phyloP scores from a whole-genome alignment of 345 rosid genomes.

The Melaleuca alternifolia region DNA sequence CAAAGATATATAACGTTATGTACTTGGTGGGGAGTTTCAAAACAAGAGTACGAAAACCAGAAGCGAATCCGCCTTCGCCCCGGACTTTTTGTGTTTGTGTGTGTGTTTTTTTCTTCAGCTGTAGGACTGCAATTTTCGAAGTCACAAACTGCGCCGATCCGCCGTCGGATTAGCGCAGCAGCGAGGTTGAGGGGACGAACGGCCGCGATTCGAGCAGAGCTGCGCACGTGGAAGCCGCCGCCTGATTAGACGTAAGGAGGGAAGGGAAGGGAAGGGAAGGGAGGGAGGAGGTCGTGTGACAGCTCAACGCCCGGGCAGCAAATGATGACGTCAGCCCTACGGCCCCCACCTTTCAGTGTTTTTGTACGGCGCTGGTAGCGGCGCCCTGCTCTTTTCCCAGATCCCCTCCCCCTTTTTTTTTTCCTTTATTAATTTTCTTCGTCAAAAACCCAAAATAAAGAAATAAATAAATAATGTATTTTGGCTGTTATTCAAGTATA shows the following conservation, averaged over 20 bases:
- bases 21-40: no score
- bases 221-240: slow-evolving; percentile 23
- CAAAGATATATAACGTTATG: no score
- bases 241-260: slow-evolving; percentile 8
- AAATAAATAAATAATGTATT: neutral
- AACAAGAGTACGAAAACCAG: neutral
- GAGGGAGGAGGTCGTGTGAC: neutral
- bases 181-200: neutral
- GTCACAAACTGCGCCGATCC: neutral
- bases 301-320: neutral
- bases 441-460: neutral
- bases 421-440: neutral
- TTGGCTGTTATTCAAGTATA: no score
- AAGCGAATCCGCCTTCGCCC: neutral
- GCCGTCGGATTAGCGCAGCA: neutral
- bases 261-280: neutral
- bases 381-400: neutral
- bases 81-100: accelerated
- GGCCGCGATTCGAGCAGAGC: neutral
- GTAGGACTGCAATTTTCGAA: neutral
- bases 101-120: neutral
- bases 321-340: slow-evolving; percentile 3
- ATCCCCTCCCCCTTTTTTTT: neutral
- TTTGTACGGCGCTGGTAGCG: neutral
- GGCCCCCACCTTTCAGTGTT: neutral